Base-by-base conservation (phyloP, 768 basidiomycete species). In the Paxillus involutus region DNA sequence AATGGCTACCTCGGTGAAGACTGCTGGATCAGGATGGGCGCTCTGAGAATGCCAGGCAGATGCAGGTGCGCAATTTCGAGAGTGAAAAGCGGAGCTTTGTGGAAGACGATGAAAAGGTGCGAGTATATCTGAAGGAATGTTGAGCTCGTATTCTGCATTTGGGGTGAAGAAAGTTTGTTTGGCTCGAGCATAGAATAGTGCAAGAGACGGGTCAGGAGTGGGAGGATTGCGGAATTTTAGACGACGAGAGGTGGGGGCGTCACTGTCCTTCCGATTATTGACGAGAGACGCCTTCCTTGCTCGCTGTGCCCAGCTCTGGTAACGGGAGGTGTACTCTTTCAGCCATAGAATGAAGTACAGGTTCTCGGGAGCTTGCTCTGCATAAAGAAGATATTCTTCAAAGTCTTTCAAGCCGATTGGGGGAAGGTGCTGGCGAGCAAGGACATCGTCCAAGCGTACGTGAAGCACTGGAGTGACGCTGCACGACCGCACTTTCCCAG, bases 301-400 rank as follows among this genome's bases (percentile, higher is more conserved):
- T 58, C 67, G 67, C 12, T 63, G 67, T 0, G 59, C 62, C 80
- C 80, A 80, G 0, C 63, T 65, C 2, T 70, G 66, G 61, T 81
- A 80, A 29, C 76, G 76, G 1, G 66, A 59, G 11, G 80, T 84
- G 60, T 91, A 91, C 59, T 91, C 89, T 56, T 81, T 82, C 30
- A 91, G 75, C 89, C 89, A 91, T 47, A 91, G 81, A n/a, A 81
- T 79, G 64, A 91, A 91, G 63, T 91, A 91, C 79, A 92, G 77
- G 63, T 91, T 91, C 68, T 91, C 89, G 21, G 87, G 83, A 44
- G 78, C 78, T 52, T 78, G 79, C 60, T 92, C 91, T 51, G 88
- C 87, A 69, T 89, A 90, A 41, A 92, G 75, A 50, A 91, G 73
- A 79, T 89, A 92, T 70, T 92, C 90, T 73, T 86, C 84, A 51